Conservation (phyloP, 2,329 filamentous ascomycete genomes). For the Fusarium mundagurra region DNA sequence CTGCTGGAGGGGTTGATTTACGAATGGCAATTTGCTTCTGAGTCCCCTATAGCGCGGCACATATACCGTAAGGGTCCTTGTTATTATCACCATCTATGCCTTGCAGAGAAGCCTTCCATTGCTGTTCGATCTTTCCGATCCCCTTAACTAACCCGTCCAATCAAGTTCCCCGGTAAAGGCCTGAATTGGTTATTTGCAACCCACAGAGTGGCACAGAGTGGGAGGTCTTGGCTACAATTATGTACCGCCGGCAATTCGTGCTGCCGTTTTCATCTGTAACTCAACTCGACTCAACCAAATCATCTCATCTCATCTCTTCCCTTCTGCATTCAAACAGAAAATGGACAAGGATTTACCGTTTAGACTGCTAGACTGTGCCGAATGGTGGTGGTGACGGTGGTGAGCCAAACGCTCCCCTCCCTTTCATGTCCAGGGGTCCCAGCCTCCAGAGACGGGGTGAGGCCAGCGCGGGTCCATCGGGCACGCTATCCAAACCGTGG, state of each 20-base stretch:
- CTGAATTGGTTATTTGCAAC: constrained; percentile 12
- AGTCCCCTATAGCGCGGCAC: neutral
- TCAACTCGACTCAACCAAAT: neutral
- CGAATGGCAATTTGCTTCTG: neutral
- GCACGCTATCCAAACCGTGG: constrained; percentile 1
- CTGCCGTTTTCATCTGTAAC: constrained; percentile 12
- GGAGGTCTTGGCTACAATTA: neutral
- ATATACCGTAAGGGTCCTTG: constrained; percentile 7
- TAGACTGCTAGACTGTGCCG: constrained; percentile 28
- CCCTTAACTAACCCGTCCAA: neutral
- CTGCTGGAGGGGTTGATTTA: neutral
- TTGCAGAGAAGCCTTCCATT: constrained; percentile 37
- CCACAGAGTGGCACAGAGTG: neutral
- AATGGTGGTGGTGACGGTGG: constrained; percentile 37
- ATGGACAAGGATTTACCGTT: constrained; percentile 14
- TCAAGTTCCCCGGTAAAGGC: constrained; percentile 7
- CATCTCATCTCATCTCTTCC: neutral
- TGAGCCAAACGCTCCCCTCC: constrained; percentile 27
- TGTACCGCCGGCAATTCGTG: neutral
- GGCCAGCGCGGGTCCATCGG: constrained; percentile 23
- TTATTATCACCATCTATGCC: constrained; percentile 9
- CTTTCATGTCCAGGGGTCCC: constrained; percentile 27
- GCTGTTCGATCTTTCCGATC: constrained; percentile 29
- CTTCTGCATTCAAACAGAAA: neutral
- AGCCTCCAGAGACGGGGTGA: constrained; percentile 15